Percentiles rank a stretch among this genome's conserved stretches.
phyloP scores from a whole-genome alignment of 2,329 filamentous ascomycete genomes.

The Xylariaceae sp. region DNA sequence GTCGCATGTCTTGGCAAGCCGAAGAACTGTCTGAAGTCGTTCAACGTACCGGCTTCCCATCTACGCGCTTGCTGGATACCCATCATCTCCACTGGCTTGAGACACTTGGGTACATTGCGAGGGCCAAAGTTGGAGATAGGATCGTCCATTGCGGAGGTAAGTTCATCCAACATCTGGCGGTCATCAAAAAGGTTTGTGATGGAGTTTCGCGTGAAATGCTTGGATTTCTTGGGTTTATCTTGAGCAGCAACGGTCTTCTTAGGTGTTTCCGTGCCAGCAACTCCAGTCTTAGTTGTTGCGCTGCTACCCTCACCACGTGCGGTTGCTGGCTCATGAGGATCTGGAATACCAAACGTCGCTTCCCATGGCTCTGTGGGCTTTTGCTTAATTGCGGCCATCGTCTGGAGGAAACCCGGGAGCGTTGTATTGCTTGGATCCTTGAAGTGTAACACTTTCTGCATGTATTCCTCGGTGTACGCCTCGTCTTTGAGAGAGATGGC shows the following conservation, averaged over 20 bases:
- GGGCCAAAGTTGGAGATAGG: not conserved
- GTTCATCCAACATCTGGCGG: not conserved
- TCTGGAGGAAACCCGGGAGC: too few relatives aligned
- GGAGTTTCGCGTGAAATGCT: not conserved
- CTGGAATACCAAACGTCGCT: not conserved
- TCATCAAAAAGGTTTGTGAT: not conserved
- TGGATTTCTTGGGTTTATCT: too few relatives aligned
- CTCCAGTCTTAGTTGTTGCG: not conserved
- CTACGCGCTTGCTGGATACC: not conserved
- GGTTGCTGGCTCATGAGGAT: not conserved
- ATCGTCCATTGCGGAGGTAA: not conserved
- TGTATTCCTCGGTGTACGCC: not conserved
- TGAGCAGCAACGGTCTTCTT: too few relatives aligned
- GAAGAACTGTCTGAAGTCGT: not conserved
- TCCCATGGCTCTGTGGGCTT: not conserved
- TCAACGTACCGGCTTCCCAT: not conserved
- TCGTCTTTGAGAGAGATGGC: constrained; percentile 1
- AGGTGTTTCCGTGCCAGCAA: too few relatives aligned
- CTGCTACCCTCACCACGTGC: too few relatives aligned
- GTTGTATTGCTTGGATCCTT: not conserved
- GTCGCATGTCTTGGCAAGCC: not conserved
- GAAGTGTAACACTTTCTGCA: not conserved
- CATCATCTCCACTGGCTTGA: not conserved
- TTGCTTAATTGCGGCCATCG: too few relatives aligned
- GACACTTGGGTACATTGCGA: not conserved